These are phyloP conservation scores for Rhytidhysteron rufulum DNA, from an alignment of 2,329 filamentous ascomycete genomes.

Conservation along the genomic window DNA sequence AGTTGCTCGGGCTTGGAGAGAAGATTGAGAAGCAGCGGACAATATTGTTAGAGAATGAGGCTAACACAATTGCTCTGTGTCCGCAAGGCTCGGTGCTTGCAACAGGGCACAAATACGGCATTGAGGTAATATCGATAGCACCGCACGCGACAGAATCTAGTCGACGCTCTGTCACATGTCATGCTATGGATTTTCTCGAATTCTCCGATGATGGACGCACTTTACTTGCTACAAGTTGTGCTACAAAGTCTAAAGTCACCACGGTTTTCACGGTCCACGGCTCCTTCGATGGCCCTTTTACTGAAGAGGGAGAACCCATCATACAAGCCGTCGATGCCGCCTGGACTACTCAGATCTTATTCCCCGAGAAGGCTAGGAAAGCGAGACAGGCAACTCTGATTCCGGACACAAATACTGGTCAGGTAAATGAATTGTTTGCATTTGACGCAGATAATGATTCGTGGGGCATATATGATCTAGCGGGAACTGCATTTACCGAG, in stretches of 20 bases:
- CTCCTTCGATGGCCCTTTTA: constrained; percentile 36
- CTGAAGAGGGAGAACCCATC: constrained; percentile 37
- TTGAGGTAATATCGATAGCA: constrained; percentile 76
- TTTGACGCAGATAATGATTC: constrained; percentile 38
- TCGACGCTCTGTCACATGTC: constrained; percentile 32
- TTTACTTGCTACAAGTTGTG: constrained; percentile 35
- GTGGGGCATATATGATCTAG: constrained; percentile 39
- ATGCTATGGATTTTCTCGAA: constrained; percentile 32
- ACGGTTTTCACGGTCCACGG: constrained; percentile 37
- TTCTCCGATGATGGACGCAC: constrained; percentile 39
- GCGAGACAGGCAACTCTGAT: constrained; percentile 37
- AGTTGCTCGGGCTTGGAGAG: constrained; percentile 48
- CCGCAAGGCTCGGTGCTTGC: constrained; percentile 79
- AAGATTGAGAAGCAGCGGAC: constrained; percentile 67
- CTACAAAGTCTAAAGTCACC: constrained; percentile 28
- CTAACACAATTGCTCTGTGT: constrained; percentile 74
- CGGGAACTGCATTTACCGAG: constrained; percentile 34
- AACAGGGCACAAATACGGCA: constrained; percentile 81
- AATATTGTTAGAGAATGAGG: constrained; percentile 72
- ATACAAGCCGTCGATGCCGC: constrained; percentile 32
- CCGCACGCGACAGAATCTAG: constrained; percentile 48
- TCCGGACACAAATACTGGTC: constrained; percentile 34
- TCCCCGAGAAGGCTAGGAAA: constrained; percentile 35
- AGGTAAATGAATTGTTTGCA: constrained; percentile 38
- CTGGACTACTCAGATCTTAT: constrained; percentile 39